Percentiles rank a stretch among this genome's conserved stretches.
phyloP scores from a whole-genome alignment of 768 basidiomycete genomes.

The Mycena venus region DNA sequence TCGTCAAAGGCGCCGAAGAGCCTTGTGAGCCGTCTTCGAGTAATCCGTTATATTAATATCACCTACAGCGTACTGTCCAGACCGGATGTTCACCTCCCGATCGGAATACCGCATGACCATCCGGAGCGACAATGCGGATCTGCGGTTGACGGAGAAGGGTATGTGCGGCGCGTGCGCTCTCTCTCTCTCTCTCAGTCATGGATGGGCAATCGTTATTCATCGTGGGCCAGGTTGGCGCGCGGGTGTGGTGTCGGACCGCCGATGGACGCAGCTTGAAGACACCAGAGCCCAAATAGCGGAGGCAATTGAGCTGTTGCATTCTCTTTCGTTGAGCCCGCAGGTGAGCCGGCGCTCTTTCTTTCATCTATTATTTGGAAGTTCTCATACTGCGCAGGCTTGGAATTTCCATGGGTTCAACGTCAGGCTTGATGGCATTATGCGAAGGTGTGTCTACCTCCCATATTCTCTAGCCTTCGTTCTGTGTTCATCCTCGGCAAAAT shows the following conservation, averaged over 20 bases:
- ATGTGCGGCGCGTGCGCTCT: slow-evolving; percentile 6
- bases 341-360: slow-evolving; percentile 33
- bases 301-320: slow-evolving; percentile 52
- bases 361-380: neutral
- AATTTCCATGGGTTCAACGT: slow-evolving; percentile 56
- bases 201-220: no score
- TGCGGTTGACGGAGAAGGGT: slow-evolving; percentile 86
- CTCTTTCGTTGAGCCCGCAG: slow-evolving; percentile 58
- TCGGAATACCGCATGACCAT: slow-evolving; percentile 93
- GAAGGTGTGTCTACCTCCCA: slow-evolving; percentile 55
- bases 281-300: slow-evolving; percentile 50
- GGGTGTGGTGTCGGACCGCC: slow-evolving; percentile 60
- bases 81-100: slow-evolving; percentile 94
- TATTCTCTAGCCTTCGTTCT: neutral
- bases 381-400: slow-evolving; percentile 49
- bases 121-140: slow-evolving; percentile 90
- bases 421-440: slow-evolving; percentile 57
- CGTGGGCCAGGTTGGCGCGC: slow-evolving; percentile 52
- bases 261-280: slow-evolving; percentile 56
- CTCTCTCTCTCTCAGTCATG: neutral
- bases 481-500: neutral
- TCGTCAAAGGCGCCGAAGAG: slow-evolving; percentile 90
- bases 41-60: neutral
- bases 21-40: slow-evolving; percentile 71
- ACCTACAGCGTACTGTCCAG: slow-evolving; percentile 52